These are phyloP conservation scores for Aspergillus asperescens DNA, from an alignment of 495 filamentous ascomycete species.

Conservation along the genomic window DNA sequence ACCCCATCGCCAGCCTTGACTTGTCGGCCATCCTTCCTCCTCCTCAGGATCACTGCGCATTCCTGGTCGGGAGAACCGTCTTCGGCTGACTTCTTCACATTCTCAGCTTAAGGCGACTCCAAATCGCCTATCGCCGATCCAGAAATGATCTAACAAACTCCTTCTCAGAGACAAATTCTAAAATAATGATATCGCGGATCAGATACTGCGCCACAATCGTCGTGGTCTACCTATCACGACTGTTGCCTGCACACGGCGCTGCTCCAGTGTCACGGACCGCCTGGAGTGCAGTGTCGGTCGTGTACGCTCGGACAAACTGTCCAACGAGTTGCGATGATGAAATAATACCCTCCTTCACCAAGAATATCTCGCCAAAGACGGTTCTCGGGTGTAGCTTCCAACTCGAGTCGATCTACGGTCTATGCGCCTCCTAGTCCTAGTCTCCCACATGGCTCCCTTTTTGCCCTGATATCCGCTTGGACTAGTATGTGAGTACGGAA, in stretches of 20 bases:
- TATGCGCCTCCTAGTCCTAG: conserved; percentile 3
- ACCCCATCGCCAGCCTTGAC: not conserved
- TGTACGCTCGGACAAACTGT: conserved; percentile 15
- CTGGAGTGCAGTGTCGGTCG: conserved; percentile 13
- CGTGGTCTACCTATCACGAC: conserved; percentile 14
- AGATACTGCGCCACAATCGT: conserved; percentile 6
- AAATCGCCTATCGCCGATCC: conserved; percentile 5
- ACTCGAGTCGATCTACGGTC: conserved; percentile 11
- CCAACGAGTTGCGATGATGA: not conserved
- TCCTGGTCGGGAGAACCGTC: not conserved
- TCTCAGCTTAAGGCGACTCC: conserved; percentile 4
- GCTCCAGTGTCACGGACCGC: conserved; percentile 27
- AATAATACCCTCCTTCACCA: not conserved
- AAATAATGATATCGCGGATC: not conserved
- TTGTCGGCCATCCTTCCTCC: not conserved
- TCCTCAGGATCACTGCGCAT: not conserved
- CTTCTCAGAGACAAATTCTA: not conserved
- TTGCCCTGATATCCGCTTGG: conserved; percentile 15
- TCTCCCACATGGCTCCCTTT: conserved; percentile 22
- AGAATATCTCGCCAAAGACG: not conserved
- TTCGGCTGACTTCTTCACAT: conserved; percentile 10
- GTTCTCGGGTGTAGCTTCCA: conserved; percentile 10
- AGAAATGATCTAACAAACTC: not conserved
- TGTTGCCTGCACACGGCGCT: conserved; percentile 17
- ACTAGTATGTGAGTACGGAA: not conserved